Evolutionary conservation across 2,329 filamentous ascomycete species (phyloP), one percentile per base, ranked within the genome.

Genomic region (Diaporthe sp.): DNA sequence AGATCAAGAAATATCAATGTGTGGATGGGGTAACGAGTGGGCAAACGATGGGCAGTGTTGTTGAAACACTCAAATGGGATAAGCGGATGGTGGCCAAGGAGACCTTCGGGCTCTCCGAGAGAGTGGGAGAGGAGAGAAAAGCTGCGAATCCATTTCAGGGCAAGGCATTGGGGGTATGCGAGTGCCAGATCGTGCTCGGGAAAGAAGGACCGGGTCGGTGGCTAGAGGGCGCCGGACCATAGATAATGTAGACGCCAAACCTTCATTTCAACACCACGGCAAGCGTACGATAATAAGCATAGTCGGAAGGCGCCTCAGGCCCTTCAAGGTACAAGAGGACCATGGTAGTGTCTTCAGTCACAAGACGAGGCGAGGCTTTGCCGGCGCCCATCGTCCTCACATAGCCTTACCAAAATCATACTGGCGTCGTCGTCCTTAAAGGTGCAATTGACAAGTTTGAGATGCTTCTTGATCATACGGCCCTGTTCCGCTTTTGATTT

Each of bases 141-240:
- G n/a, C 40, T 28, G 47, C 8, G 6, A 8, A 25, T 22, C 12
- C 9, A 1, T 19, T 8, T 40, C 28, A n/a, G n/a, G 22, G 13
- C 45, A 13, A 54, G 33, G 33, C 17, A 22, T 12, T 42, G 45
- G 47, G 17, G 7, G 7, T 19, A 33, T 40, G 42, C 47, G 10
- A 33, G 4, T 7, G 3, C 17, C 42, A 40, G 45, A 33, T 19
- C 33, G 57, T 54, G 45, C 47, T 22, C n/a, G 47, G 68, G 70
- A 72, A 72, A 55, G 57, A 54, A 64, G 57, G 57, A 72, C 57
- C 57, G 70, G 50, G 38, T 33, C 25, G 22, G 33, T 28, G 22
- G n/a, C 57, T 64, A 72, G 42, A 22, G 19, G 45, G 22, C 45
- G 35, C 47, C 60, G 69, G 55, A 52, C 40, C 25, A 19, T 22